Base-by-base conservation (phyloP, 2,329 filamentous ascomycete species). In the Penicillium sp. region DNA sequence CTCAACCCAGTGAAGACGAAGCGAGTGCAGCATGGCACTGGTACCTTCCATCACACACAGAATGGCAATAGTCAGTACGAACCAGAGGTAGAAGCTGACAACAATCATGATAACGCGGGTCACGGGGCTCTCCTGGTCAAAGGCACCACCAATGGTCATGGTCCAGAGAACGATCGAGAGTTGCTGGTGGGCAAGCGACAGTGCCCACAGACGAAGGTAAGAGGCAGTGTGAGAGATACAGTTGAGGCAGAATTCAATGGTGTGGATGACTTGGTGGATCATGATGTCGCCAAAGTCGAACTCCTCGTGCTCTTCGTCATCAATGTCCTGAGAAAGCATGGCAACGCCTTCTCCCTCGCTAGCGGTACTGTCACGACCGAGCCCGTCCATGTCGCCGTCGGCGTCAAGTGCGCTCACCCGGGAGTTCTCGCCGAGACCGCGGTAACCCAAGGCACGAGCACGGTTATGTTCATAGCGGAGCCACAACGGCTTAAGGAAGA, bases 241-340 rank as follows among this genome's bases (percentile, higher is more conserved):
- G 82, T 99, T 99, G 67, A 99, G 83, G 73, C 94, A 99, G 81
- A 99, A 99, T 82, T 99, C 92, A 69, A 97, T 97, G 18, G 93
- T 97, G 79, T 97, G 95, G 70, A 99, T 99, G 72, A 97, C 86
- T 76, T 99, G 94, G 78, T 99, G 94, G 71, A 99, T 99, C 92
- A 99, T 97, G 61, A 92, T 85, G 74, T 99, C 94, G 58, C 89
- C 85, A 73, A 99, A 99, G 67, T 99, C 94, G 73, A 99, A 99
- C 72, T 99, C 94, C 69, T 94, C 92, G 66, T 97, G 90, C 65
- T 92, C 92, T 47, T 90, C 90, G 42, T 86, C 84, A 44, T 76
- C 79, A 64, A 95, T 85, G 70, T 94, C 90, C 72, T 96, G 87
- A 2, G 90, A 90, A 71, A 96, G 92, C 86, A 96, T 90, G 53